phyloP scores from a whole-genome alignment of 176 grass and related monocot species.

The Raddia distichophylla region DNA sequence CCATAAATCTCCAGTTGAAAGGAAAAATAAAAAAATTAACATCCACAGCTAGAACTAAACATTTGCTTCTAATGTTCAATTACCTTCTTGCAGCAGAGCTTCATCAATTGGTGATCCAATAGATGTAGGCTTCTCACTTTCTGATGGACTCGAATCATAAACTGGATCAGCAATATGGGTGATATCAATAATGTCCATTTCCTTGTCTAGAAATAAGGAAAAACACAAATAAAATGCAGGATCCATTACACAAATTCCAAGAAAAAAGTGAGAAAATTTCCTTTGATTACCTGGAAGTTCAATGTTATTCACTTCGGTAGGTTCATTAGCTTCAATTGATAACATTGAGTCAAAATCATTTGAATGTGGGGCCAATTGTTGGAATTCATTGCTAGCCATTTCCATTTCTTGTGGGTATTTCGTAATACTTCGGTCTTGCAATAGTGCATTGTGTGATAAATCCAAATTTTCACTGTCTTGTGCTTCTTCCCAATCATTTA shows the following conservation, averaged over 20 bases:
- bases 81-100: conserved; percentile 46
- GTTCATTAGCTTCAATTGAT: conserved; percentile 44
- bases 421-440: conserved; percentile 10
- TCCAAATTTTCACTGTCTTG: conserved; percentile 20
- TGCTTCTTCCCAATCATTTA: conserved; percentile 43
- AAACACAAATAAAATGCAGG: not conserved
- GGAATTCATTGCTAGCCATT: conserved; percentile 32
- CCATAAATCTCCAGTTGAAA: not conserved
- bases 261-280: not conserved
- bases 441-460: not conserved
- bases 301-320: conserved; percentile 27
- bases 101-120: conserved; percentile 42
- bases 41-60: not conserved
- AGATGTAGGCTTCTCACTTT: conserved; percentile 46
- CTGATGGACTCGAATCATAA: conserved; percentile 54
- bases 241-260: conserved; percentile 18
- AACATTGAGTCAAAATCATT: conserved; percentile 41
- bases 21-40: not conserved
- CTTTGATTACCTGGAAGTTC: conserved; percentile 37
- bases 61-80: not conserved
- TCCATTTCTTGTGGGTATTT: conserved; percentile 51
- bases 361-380: conserved; percentile 41
- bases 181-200: conserved; percentile 40
- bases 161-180: conserved; percentile 45
- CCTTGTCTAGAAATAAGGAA: conserved; percentile 41